A percentile compares a stretch with the other conserved stretches of the same genome.
Conservation (phyloP, 345 rosid genomes). For the Brassica napus region Da-Ae NC_063452.1:60891501-60892000, state of each 20-base stretch:
- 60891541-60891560: background rate
- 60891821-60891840: constrained; percentile 7
- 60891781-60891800: background rate
- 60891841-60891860: constrained; percentile 24
- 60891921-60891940: constrained; percentile 26
- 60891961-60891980: constrained; percentile 36
- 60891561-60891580: background rate
- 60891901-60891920: constrained; percentile 38
- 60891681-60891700: constrained; percentile 26
- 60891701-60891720: constrained; percentile 28
- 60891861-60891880: constrained; percentile 30
- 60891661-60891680: background rate
- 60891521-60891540: background rate
- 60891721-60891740: background rate
- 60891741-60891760: constrained; percentile 9
- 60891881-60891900: constrained; percentile 33
- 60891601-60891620: no score
- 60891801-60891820: background rate
- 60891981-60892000: constrained; percentile 25
- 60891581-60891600: background rate
- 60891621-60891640: background rate
- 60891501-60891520: background rate
- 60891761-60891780: background rate
- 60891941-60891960: constrained; percentile 40
- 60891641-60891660: background rate